Evolutionary conservation across 495 filamentous ascomycete genomes (phyloP), one percentile per base, ranked within the genome.

Genomic region (Beverwykella pulmonaria): DNA sequence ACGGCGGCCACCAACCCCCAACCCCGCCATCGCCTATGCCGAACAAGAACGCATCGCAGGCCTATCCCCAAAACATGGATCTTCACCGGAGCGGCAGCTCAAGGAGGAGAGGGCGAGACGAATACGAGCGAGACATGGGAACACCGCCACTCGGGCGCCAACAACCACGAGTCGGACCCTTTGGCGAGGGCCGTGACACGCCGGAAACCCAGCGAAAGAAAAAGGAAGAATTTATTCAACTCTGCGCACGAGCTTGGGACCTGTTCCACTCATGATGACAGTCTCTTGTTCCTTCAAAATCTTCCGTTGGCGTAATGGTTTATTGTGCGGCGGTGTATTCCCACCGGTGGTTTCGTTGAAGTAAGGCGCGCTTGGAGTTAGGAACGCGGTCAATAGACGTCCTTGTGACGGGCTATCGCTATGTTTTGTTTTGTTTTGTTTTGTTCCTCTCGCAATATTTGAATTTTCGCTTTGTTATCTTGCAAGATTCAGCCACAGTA

Each of bases 161-260:
- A 54, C 50, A 62, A 23, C 34, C 48, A 12, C 60, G 69, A 4
- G 19, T 55, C 19, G 61, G 57, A 1, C 57, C 68, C 22, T 68
- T 63, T 41, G 63, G 65, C 27, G 67, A 72, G 61, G 53, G 88
- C 9, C 79, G 91, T 50, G 90, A 94, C 67, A 92, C 90, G 52
- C 91, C 92, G 4, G 92, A 92, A 62, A 89, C 86, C n/a, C 85
- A 92, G 73, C 80, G 85, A 61, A 87, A 85, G 75, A 98, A 98
- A 87, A 92, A 93, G 76, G 93, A 96, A 49, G 93, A 98, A 73
- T 98, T 98, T 74, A 77, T 98, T 67, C 79, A 83, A 50, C 78
- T 98, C 46, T 98, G 94, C 73, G 86, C 89, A 54, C 82, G 91
- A 71, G 93, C 93, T 25, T 98, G 94, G 94, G 94, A 98, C 79